Percentiles rank a stretch among this genome's conserved stretches.
Conservation (phyloP, 352 stramenopile genomes). For the Elongisporangium undulatum region DNA sequence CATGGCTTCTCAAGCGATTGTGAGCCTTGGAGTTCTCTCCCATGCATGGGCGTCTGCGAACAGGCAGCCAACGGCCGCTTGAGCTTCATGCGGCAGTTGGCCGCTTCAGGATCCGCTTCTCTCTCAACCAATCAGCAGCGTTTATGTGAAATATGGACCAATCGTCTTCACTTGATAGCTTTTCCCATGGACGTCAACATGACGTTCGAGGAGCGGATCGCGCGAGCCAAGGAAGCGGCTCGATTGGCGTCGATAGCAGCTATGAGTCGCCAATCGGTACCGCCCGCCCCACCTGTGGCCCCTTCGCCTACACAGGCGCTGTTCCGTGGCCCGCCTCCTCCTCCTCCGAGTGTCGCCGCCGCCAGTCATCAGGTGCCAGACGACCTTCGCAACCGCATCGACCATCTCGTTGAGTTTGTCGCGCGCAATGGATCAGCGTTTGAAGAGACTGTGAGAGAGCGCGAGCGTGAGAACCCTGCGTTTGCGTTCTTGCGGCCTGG, state of each 20-base stretch:
- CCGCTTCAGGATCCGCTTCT: not conserved
- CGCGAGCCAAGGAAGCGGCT: constrained; percentile 45
- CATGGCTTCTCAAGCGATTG: not conserved
- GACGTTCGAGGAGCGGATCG: constrained; percentile 48
- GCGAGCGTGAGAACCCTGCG: constrained; percentile 47
- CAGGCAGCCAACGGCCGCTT: not conserved
- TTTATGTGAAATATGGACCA: not conserved
- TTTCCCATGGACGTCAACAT: not conserved
- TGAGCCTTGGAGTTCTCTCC: not conserved
- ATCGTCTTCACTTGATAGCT: not conserved
- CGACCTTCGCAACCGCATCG: constrained; percentile 43
- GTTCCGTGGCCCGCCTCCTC: not conserved
- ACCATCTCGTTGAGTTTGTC: constrained; percentile 57
- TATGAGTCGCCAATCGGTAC: constrained; percentile 2
- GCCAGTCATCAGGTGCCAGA: constrained; percentile 13
- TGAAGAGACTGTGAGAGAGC: constrained; percentile 34
- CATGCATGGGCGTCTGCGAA: not conserved
- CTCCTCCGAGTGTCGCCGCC: constrained; percentile 2
- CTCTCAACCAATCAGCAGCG: not conserved
- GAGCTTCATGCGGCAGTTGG: not conserved
- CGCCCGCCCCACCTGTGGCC: not conserved
- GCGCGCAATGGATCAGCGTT: constrained; percentile 49
- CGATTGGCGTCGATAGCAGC: constrained; percentile 46
- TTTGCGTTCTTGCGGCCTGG: constrained; percentile 46
- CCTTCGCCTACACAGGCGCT: constrained; percentile 6